Conservation (phyloP, 805 yeast species). For the Peterozyma toletana region DNA sequence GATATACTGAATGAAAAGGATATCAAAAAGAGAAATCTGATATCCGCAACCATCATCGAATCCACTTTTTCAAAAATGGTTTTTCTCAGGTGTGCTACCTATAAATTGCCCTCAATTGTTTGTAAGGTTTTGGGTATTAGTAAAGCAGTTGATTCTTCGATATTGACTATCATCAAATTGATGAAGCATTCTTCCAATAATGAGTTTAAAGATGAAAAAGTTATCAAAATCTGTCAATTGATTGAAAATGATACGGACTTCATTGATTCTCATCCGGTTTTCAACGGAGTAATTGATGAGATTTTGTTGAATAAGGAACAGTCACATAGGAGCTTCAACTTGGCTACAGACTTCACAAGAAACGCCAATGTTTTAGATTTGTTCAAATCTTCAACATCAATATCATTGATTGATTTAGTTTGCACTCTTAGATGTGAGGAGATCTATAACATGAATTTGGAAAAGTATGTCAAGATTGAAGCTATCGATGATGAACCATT, state of each 20-base stretch:
- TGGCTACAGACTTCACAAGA: neutral
- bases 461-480: neutral
- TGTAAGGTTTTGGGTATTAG: constrained; percentile 6
- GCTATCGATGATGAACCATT: neutral
- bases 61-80: constrained; percentile 3
- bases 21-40: neutral
- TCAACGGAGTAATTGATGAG: constrained; percentile 2
- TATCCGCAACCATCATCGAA: neutral
- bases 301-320: neutral
- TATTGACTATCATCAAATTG: constrained; percentile 7
- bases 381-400: neutral
- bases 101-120: constrained; percentile 9
- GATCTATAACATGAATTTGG: constrained; percentile 2
- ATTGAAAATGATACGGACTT: constrained; percentile 5
- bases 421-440: constrained; percentile 5
- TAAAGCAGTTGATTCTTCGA: constrained; percentile 3
- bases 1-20: constrained; percentile 1
- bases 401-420: constrained; percentile 4
- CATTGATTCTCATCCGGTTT: neutral
- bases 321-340: neutral
- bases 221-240: constrained; percentile 1
- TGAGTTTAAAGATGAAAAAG: constrained; percentile 1
- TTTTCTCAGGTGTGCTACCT: constrained; percentile 6
- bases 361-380: constrained; percentile 1
- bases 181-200: constrained; percentile 2